phyloP scores from a whole-genome alignment of 768 basidiomycete species.

The Mycena polygramma region DNA sequence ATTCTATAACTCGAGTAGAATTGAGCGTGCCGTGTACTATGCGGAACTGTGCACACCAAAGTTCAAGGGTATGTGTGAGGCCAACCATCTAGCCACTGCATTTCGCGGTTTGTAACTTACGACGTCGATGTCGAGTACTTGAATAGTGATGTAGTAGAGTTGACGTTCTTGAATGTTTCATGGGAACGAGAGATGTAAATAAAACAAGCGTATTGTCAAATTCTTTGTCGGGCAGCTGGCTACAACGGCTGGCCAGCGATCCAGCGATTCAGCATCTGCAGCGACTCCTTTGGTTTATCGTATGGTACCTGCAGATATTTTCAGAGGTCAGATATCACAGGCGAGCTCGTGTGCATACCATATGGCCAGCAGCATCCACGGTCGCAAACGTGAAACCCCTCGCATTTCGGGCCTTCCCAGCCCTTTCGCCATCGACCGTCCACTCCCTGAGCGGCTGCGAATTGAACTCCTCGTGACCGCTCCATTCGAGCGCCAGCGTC shows the following conservation, averaged over 20 bases:
- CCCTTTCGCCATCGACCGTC: conserved; percentile 62
- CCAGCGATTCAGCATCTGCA: conserved; percentile 2
- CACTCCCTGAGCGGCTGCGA: conserved; percentile 65
- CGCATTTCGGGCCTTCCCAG: conserved; percentile 53
- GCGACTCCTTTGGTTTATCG: neutral
- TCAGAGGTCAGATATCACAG: neutral
- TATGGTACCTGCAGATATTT: neutral
- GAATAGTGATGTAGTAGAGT: too few species aligned
- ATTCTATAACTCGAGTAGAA: too few species aligned
- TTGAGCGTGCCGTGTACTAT: too few species aligned
- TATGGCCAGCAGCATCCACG: conserved; percentile 78
- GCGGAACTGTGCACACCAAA: too few species aligned
- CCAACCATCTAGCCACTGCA: too few species aligned
- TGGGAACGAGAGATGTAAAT: too few species aligned
- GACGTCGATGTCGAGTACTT: too few species aligned
- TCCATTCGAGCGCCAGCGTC: conserved; percentile 61
- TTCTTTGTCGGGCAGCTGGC: neutral
- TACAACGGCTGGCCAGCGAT: neutral
- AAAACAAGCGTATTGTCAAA: too few species aligned
- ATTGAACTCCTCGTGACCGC: conserved; percentile 30
- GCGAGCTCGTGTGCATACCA: conserved; percentile 54
- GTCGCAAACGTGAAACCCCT: conserved; percentile 75
- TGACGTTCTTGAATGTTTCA: too few species aligned
- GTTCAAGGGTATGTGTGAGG: too few species aligned
- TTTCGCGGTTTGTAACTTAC: too few species aligned